Conservation (phyloP, 2,329 filamentous ascomycete genomes). For the Aspergillus spinulosporus region DNA sequence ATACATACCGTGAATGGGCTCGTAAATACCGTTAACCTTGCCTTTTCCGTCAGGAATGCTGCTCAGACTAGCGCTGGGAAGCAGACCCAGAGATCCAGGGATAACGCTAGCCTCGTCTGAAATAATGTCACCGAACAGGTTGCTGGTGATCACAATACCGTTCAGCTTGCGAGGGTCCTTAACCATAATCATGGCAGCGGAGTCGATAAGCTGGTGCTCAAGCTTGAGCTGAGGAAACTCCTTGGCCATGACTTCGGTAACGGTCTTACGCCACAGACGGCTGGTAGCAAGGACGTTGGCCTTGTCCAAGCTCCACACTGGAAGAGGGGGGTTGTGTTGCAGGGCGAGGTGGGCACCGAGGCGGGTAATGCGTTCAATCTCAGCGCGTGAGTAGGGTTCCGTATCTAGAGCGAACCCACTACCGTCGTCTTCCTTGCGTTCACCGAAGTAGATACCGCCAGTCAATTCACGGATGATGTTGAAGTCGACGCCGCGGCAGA, state of each 20-base stretch:
- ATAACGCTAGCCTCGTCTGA: slow-evolving; percentile 94
- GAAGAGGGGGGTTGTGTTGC: slow-evolving; percentile 70
- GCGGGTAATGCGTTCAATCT: slow-evolving; percentile 85
- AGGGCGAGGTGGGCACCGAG: slow-evolving; percentile 80
- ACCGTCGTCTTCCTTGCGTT: slow-evolving; percentile 72
- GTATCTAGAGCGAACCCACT: slow-evolving; percentile 79
- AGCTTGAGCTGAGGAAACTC: slow-evolving; percentile 87
- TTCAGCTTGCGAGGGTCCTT: slow-evolving; percentile 89
- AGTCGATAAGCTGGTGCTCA: slow-evolving; percentile 90
- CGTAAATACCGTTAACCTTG: slow-evolving; percentile 91
- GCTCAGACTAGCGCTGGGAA: slow-evolving; percentile 84
- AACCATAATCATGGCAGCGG: slow-evolving; percentile 95
- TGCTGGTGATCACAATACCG: slow-evolving; percentile 88
- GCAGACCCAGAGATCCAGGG: slow-evolving; percentile 83
- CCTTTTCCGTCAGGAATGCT: slow-evolving; percentile 82
- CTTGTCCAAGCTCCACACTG: slow-evolving; percentile 89
- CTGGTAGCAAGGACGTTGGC: slow-evolving; percentile 93
- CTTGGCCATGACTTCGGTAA: slow-evolving; percentile 77
- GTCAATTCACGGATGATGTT: slow-evolving; percentile 91
- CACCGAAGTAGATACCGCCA: slow-evolving; percentile 93
- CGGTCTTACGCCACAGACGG: slow-evolving; percentile 83
- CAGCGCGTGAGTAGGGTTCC: slow-evolving; percentile 78
- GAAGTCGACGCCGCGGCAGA: slow-evolving; percentile 87
- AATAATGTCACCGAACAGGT: slow-evolving; percentile 95
- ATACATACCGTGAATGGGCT: slow-evolving; percentile 84